Base-by-base conservation (phyloP, 2,329 filamentous ascomycete genomes). In the Trichoderma sp. region DNA sequence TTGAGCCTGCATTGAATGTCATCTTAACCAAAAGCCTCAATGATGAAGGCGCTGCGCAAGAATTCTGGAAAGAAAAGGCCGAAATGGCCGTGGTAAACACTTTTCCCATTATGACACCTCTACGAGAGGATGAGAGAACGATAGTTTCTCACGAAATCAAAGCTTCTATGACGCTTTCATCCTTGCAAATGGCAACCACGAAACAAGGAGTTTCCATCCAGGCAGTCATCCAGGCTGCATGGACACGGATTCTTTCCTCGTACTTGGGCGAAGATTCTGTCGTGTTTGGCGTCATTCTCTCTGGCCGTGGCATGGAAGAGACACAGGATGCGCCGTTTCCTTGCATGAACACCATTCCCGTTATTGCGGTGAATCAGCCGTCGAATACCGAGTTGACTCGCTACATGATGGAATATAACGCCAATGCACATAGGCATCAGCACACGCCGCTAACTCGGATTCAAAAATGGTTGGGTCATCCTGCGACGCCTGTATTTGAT, bases 271-370 rank as follows among this genome's bases (percentile, higher is more conserved):
- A 97, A 77, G 77, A 82, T 3, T 86, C 86, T 6, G 90, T 96
- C 0, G 91, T 91, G 0, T 97, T 96, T 78, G 95, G 95, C 0
- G 85, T 92, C 15, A 93, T 95, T 0, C 84, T 97, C 8, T 95
- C 95, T 9, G 94, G 94, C 1, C 86, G 94, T 39, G 89, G 87
- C 4, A 85, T 86, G 0, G 86, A 91, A 4, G 83, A 85, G n/a
- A 88, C 90, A 0, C 84, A 87, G 20, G 78, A 85, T 6, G 86
- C 88, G 5, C 85, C 88, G 0, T 93, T 98, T 66, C 95, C 95
- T 0, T 95, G 92, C 77, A 89, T 98, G 70, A 91, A 91, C 0
- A 97, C 94, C 0, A 80, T 97, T 2, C 95, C 95, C 0, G 86
- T 96, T 1, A 79, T 91, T 12, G 88, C 88, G n/a, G 79, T 84